phyloP scores from a whole-genome alignment of 164 flowering plant genomes.

The Stephania japonica region DNA sequence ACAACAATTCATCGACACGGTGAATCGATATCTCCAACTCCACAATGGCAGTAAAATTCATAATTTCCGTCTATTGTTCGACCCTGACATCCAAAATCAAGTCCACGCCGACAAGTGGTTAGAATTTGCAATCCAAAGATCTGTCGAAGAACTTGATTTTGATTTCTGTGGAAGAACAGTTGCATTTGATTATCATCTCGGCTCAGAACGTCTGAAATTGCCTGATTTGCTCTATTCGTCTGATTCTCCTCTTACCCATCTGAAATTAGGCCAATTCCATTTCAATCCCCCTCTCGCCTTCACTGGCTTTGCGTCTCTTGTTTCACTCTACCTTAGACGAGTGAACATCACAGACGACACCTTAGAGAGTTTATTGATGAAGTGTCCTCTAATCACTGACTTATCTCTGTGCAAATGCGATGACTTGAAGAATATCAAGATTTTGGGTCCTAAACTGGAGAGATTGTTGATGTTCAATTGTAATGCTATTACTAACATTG shows the following conservation, averaged over 20 bases:
- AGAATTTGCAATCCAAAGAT: slow-evolving; percentile 1
- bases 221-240: neutral
- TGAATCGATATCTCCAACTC: slow-evolving; percentile 7
- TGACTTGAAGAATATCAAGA: slow-evolving; percentile 2
- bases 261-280: slow-evolving; percentile 1
- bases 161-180: neutral
- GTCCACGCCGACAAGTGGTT: slow-evolving; percentile 10
- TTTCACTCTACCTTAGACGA: neutral
- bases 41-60: neutral
- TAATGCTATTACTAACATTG: neutral
- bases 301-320: slow-evolving; percentile 12
- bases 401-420: slow-evolving; percentile 3
- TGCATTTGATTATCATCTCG: neutral
- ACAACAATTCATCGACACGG: neutral
- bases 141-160: slow-evolving; percentile 12
- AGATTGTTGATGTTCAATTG: slow-evolving; percentile 8
- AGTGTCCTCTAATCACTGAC: slow-evolving; percentile 1
- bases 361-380: slow-evolving; percentile 1
- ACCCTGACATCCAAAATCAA: neutral
- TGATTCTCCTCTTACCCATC: slow-evolving; percentile 9
- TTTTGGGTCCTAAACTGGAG: slow-evolving; percentile 5
- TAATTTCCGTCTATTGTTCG: neutral
- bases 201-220: neutral
- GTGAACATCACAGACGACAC: slow-evolving; percentile 4
- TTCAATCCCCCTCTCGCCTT: slow-evolving; percentile 6